Evolutionary conservation across 1,284 basidiomycete species (phyloP), one percentile per base, ranked within the genome.

Genomic region (Sphaerobolus stellatus): DNA sequence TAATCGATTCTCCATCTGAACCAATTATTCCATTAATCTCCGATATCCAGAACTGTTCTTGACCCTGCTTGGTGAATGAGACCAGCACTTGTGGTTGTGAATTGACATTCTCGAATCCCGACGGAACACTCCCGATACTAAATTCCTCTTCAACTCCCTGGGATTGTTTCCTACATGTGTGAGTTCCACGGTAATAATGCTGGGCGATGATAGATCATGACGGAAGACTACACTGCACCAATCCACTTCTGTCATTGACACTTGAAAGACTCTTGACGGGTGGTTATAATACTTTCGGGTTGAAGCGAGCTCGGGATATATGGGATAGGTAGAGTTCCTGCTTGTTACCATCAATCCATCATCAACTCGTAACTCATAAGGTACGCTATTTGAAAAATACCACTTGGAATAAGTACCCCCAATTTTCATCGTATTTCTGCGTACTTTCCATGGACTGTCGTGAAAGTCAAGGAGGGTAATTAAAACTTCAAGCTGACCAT

Each of bases 11-110:
- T 7, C 88, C 87, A 61, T 90, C 89, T 0, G 88, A 86, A 1
- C 87, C 87, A 57, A 87, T 81, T 45, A 88, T 76, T 28, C 82
- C 82, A 68, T 88, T 85, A 0, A 83, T 84, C 45, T 83, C 66
- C 22, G 84, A 77, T 61, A 89, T 86, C 88, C 88, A 91, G 68
- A 90, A 89, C 67, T 91, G 88, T 63, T 88, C 85, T 68, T 66
- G 63, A 60, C 69, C 58, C 40, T 84, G 69, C 33, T 84, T 68
- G 57, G 71, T 73, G 41, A 76, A 81, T 61, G 86, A 80, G 18
- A 91, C 79, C 54, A 79, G 71, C 36, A 90, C 72, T 64, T 88
- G 78, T 2, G 85, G 79, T 75, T 83, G 82, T 54, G 58, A 76
- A 2, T 76, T 74, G 57, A 90, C 79, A 59, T 80, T 81, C 64